Evolutionary conservation across 2,329 filamentous ascomycete genomes (phyloP).

Genomic region (Fusarium camptoceras): DNA sequence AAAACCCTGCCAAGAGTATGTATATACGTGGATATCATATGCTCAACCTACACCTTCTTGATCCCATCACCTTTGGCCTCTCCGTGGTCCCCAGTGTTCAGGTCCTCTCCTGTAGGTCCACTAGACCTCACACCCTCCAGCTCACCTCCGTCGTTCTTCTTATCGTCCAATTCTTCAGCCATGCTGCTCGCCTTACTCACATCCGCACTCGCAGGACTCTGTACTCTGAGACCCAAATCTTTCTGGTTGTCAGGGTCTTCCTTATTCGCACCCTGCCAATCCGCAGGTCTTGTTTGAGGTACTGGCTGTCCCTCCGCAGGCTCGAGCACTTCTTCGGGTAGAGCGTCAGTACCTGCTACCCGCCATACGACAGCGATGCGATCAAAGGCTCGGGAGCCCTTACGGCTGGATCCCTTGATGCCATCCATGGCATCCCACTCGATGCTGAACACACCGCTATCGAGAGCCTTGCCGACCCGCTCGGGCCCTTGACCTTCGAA

Average conservation of each 20-base stretch:
- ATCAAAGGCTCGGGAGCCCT: constrained; percentile 86
- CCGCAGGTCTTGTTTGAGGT: constrained; percentile 74
- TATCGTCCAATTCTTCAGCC: constrained; percentile 37
- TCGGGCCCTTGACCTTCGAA: constrained; percentile 88
- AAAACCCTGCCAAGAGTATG: background rate
- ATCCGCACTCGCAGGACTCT: constrained; percentile 72
- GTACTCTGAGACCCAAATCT: constrained; percentile 74
- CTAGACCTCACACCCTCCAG: constrained; percentile 53
- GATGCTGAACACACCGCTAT: constrained; percentile 72
- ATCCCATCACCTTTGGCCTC: background rate
- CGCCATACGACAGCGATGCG: constrained; percentile 88
- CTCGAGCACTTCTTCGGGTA: constrained; percentile 61
- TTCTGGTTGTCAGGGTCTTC: constrained; percentile 62
- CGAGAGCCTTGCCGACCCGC: constrained; percentile 71
- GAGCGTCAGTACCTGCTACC: constrained; percentile 48
- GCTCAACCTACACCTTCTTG: background rate
- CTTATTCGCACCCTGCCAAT: constrained; percentile 75
- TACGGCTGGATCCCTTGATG: constrained; percentile 87
- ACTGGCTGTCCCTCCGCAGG: constrained; percentile 76
- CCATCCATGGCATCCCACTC: constrained; percentile 84
- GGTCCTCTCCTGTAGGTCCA: constrained; percentile 53
- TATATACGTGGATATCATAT: constrained; percentile 22
- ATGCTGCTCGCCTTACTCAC: constrained; percentile 81
- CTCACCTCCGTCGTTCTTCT: constrained; percentile 38
- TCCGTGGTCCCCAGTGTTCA: constrained; percentile 35